These are phyloP conservation scores for Pisolithus sp. DNA, from an alignment of 768 basidiomycete species.

Conservation along the genomic window DNA sequence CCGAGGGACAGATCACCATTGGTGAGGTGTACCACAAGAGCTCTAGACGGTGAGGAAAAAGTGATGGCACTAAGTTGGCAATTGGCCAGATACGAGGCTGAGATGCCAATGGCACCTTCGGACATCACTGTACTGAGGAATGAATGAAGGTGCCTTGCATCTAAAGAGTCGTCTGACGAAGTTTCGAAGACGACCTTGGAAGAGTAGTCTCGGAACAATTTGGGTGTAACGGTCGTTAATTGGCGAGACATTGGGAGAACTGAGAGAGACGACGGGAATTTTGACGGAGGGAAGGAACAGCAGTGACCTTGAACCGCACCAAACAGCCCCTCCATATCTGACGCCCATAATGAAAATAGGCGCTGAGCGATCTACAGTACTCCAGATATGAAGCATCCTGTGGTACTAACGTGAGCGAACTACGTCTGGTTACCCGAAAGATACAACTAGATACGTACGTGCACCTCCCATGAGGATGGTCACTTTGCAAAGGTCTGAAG, in stretches of 20 bases:
- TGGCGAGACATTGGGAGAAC: background rate
- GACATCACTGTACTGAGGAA: conserved; percentile 25
- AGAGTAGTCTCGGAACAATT: background rate
- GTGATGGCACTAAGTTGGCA: conserved; percentile 33
- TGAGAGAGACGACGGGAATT: conserved; percentile 11
- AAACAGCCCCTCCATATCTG: background rate
- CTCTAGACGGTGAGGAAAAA: conserved; percentile 30
- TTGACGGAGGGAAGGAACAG: background rate
- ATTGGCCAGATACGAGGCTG: conserved; percentile 34
- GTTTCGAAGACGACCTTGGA: conserved; percentile 23
- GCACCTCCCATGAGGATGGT: too few relatives aligned
- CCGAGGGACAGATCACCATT: too few relatives aligned
- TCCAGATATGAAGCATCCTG: too few relatives aligned
- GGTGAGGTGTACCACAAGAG: conserved; percentile 30
- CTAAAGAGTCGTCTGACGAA: conserved; percentile 12
- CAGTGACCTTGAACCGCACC: background rate
- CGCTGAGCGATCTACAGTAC: background rate
- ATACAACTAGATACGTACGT: too few relatives aligned
- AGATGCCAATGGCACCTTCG: conserved; percentile 31
- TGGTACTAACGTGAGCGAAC: too few relatives aligned
- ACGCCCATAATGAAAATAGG: background rate
- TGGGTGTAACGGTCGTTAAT: too few relatives aligned
- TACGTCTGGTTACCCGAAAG: too few relatives aligned
- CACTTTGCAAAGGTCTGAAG: too few relatives aligned
- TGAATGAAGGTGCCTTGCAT: conserved; percentile 13